These are phyloP conservation scores for Loxodes magnus DNA, from an alignment of 73 alveolate species.

Conservation along the genomic window DNA sequence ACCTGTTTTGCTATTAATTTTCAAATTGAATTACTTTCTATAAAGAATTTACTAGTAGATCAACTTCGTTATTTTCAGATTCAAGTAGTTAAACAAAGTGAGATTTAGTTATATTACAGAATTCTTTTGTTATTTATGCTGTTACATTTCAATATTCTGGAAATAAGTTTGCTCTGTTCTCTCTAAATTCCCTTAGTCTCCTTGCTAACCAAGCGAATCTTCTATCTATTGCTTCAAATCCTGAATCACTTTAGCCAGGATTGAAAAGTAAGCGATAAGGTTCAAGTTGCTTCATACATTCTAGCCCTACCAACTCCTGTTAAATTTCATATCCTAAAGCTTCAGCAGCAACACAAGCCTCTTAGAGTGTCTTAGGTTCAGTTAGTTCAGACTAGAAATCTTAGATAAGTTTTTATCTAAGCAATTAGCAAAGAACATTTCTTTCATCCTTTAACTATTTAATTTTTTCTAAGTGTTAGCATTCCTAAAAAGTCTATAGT, in stretches of 20 bases:
- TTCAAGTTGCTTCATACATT: constrained; percentile 65
- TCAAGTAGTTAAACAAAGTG: constrained; percentile 57
- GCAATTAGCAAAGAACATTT: constrained; percentile 17
- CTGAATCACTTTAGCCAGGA: constrained; percentile 57
- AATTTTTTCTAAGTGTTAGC: constrained; percentile 65
- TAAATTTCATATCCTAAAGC: constrained; percentile 25
- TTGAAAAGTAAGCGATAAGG: constrained; percentile 70
- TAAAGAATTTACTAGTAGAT: constrained; percentile 58
- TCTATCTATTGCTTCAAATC: constrained; percentile 80
- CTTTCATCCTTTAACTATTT: constrained; percentile 50
- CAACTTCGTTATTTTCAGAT: constrained; percentile 37
- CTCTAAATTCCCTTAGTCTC: constrained; percentile 77
- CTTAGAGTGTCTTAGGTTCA: constrained; percentile 18
- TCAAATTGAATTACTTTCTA: constrained; percentile 74
- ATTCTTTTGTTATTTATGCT: constrained; percentile 83
- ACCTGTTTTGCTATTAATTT: constrained; percentile 59
- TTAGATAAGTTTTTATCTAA: constrained; percentile 21
- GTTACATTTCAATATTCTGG: constrained; percentile 88
- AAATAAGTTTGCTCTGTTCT: constrained; percentile 65
- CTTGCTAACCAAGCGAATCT: constrained; percentile 93
- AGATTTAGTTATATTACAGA: constrained; percentile 77
- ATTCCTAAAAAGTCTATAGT: constrained; percentile 76
- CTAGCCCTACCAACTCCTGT: constrained; percentile 40
- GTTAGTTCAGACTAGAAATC: constrained; percentile 22
- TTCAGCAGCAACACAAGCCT: constrained; percentile 35